A percentile compares a stretch with the other conserved stretches of the same genome.
Conservation (phyloP, 1,284 basidiomycete species). For the Spongiforma sp. region DNA sequence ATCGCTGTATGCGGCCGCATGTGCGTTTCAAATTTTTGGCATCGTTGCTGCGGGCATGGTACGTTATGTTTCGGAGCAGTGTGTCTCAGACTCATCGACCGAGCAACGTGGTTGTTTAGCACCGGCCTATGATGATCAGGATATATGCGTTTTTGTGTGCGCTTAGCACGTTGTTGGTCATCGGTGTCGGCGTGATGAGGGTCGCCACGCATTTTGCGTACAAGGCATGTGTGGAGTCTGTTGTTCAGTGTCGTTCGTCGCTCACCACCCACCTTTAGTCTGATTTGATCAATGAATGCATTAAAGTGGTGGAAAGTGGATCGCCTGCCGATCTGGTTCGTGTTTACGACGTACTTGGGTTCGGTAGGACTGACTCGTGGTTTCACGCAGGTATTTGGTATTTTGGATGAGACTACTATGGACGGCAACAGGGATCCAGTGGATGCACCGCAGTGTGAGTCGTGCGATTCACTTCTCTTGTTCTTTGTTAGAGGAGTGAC, state of each 20-base stretch:
- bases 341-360: background rate
- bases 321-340: conserved; percentile 25
- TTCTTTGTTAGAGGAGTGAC: conserved; percentile 9
- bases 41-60: conserved; percentile 59
- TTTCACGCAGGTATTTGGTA: conserved; percentile 31
- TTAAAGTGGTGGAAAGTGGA: conserved; percentile 22
- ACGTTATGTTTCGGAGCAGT: conserved; percentile 34
- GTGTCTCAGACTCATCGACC: background rate
- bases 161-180: conserved; percentile 54
- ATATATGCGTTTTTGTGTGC: conserved; percentile 49
- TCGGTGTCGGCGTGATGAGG: conserved; percentile 46
- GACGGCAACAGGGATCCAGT: background rate
- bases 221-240: conserved; percentile 51
- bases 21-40: conserved; percentile 63
- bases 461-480: background rate
- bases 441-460: conserved; percentile 31
- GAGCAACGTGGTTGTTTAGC: conserved; percentile 44
- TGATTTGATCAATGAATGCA: conserved; percentile 35
- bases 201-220: conserved; percentile 69
- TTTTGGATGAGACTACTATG: conserved; percentile 33
- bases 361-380: conserved; percentile 13
- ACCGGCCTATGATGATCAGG: conserved; percentile 59
- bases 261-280: conserved; percentile 37
- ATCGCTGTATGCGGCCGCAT: conserved; percentile 54
- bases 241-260: background rate